Percentiles rank a stretch among this genome's conserved stretches.
phyloP scores from a whole-genome alignment of 2,329 filamentous ascomycete species.

The Trichothecium roseum region DNA sequence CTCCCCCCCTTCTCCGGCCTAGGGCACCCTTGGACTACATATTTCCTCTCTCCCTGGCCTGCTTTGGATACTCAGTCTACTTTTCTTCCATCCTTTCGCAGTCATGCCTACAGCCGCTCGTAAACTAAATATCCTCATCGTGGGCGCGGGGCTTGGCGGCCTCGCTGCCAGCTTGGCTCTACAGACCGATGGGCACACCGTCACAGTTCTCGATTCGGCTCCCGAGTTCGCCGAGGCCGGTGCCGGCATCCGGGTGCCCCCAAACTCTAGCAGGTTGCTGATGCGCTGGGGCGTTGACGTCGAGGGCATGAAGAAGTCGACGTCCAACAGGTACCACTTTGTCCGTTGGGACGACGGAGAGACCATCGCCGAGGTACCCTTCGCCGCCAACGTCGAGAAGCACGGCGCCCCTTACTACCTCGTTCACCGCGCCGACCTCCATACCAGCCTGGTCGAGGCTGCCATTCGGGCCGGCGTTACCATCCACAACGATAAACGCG shows the following conservation, averaged over 20 bases:
- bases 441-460: constrained; percentile 38
- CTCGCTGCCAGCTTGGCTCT: constrained; percentile 9
- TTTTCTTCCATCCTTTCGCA: too few species aligned
- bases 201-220: constrained; percentile 10
- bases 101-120: constrained; percentile 6
- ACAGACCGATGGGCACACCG: constrained; percentile 9
- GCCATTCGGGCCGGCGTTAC: constrained; percentile 37
- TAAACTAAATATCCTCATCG: constrained; percentile 9
- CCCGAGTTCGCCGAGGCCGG: constrained; percentile 8
- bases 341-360: constrained; percentile 15
- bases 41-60: too few species aligned
- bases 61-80: too few species aligned
- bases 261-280: not conserved
- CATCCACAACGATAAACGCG: not conserved
- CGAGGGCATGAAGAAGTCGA: constrained; percentile 15
- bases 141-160: constrained; percentile 2
- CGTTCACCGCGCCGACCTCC: constrained; percentile 52
- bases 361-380: constrained; percentile 12
- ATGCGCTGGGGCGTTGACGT: constrained; percentile 8
- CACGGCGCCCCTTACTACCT: constrained; percentile 49
- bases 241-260: not conserved
- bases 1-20: too few species aligned
- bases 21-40: too few species aligned
- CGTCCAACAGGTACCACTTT: constrained; percentile 14
- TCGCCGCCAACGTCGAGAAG: constrained; percentile 29